Evolutionary conservation across 495 filamentous ascomycete genomes (phyloP), one percentile per base, ranked within the genome.

Genomic region (Parathielavia appendiculata): DNA sequence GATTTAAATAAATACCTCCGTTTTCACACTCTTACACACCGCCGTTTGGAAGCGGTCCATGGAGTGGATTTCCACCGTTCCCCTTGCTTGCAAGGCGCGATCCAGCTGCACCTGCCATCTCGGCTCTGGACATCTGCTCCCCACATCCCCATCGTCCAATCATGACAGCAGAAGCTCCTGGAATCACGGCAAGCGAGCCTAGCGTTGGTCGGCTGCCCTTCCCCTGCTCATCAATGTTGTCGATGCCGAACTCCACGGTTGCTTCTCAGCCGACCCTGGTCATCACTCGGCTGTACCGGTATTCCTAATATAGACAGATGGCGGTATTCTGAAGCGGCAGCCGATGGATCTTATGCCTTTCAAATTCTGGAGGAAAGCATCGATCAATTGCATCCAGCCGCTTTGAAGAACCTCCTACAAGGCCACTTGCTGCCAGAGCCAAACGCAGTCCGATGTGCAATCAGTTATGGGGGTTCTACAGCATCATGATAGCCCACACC

Each of bases 121-220:
- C 51, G 54, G 54, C 54, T 48, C 54, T 49, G 23, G 46, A 46
- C 1, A 13, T 32, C 46, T 55, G 26, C 47, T 40, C 64, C 62
- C 68, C 68, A 68, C 66, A 69, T 38, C 59, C 44, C 47, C 23
- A 17, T 32, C 45, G 43, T 11, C 68, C 68, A 70, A 67, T 59
- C 54, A 62, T 58, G 60, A 34, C 13, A 36, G 64, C 64, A 62
- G 47, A 5, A 32, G 45, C 38, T 46, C 47, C 54, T 65, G 66
- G 68, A 63, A 69, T 44, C 36, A 64, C 68, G 68, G 68, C 68
- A 64, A 66, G 55, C 58, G 62, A 66, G 64, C 66, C 66, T 63
- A 61, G 53, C 54, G 59, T 56, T 32, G 40, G 26, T 41, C 46
- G 54, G 47, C 40, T 48, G 20, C 41, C 30, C 35, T 41, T 16